Evolutionary conservation across 139 green algal genomes (phyloP).

Genomic region (Chlorella sp.): DNA sequence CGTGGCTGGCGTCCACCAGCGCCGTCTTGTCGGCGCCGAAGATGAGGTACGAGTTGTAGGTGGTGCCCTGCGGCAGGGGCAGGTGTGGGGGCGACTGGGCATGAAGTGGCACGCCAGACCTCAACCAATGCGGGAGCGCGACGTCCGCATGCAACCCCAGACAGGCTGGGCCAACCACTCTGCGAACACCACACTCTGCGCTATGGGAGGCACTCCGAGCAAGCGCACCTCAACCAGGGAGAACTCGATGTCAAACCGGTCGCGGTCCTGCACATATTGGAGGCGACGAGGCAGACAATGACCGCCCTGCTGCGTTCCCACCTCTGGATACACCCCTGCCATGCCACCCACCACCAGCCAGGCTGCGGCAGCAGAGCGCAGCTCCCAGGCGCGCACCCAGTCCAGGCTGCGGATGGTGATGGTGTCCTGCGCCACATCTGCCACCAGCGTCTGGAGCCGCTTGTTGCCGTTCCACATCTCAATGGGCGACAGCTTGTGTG

Average conservation of each 20-base stretch:
- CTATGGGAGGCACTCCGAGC: too few species aligned
- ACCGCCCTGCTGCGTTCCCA: too few species aligned
- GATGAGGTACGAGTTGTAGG: conserved; percentile 84
- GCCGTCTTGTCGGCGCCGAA: conserved; percentile 87
- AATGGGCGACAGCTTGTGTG: conserved; percentile 46
- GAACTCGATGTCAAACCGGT: conserved; percentile 96
- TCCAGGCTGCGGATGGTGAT: conserved; percentile 93
- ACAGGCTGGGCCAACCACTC: too few species aligned
- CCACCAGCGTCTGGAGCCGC: conserved; percentile 57
- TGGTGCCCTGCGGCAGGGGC: conserved; percentile 65
- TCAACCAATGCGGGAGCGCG: too few species aligned
- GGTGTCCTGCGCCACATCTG: conserved; percentile 80
- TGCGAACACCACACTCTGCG: too few species aligned
- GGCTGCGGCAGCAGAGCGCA: not conserved
- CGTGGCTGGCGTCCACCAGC: conserved; percentile 92
- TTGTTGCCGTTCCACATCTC: conserved; percentile 52
- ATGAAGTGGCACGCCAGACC: too few species aligned
- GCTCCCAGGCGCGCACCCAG: conserved; percentile 86
- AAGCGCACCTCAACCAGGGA: conserved; percentile 37
- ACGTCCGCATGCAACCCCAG: too few species aligned
- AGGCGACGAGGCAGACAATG: too few species aligned
- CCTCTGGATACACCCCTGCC: not conserved
- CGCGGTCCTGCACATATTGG: not conserved
- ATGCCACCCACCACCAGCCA: not conserved
- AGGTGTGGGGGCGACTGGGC: too few species aligned